Percentiles rank a stretch among this genome's conserved stretches.
Conservation (phyloP, 495 filamentous ascomycete genomes). For the Aspergillus cavernicola region DNA sequence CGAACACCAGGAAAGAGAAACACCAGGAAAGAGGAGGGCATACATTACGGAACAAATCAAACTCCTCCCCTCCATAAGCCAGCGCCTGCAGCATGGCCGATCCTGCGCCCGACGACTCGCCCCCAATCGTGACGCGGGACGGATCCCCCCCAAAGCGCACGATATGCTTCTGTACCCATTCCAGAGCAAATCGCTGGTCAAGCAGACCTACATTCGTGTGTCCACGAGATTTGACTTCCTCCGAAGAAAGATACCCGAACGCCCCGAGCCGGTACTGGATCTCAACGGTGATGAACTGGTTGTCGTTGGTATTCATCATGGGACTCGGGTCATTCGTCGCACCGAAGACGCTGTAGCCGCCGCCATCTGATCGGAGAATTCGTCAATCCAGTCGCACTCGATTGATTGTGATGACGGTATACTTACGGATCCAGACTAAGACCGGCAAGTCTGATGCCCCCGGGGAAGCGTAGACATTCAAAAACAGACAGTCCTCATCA, state of each 20-base stretch:
- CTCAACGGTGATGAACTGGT: conserved; percentile 58
- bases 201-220: conserved; percentile 55
- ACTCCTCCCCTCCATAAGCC: conserved; percentile 43
- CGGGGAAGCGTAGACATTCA: conserved; percentile 61
- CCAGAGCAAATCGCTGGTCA: conserved; percentile 58
- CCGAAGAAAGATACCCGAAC: conserved; percentile 63
- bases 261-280: conserved; percentile 70
- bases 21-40: not conserved
- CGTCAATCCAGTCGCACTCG: not conserved
- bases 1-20: not conserved
- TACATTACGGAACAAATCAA: conserved; percentile 22
- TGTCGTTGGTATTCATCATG: conserved; percentile 37
- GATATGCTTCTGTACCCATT: conserved; percentile 61
- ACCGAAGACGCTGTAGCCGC: conserved; percentile 49
- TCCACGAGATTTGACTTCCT: conserved; percentile 46
- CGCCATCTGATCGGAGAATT: conserved; percentile 39
- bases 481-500: conserved; percentile 65
- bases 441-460: conserved; percentile 53
- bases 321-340: conserved; percentile 8
- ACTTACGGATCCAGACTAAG: conserved; percentile 56
- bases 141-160: not conserved
- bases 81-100: conserved; percentile 49
- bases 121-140: conserved; percentile 34
- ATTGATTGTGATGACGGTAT: not conserved
- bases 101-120: conserved; percentile 43